phyloP scores from a whole-genome alignment of 2,329 filamentous ascomycete species.

The Talaromyces amestolkiae region DNA sequence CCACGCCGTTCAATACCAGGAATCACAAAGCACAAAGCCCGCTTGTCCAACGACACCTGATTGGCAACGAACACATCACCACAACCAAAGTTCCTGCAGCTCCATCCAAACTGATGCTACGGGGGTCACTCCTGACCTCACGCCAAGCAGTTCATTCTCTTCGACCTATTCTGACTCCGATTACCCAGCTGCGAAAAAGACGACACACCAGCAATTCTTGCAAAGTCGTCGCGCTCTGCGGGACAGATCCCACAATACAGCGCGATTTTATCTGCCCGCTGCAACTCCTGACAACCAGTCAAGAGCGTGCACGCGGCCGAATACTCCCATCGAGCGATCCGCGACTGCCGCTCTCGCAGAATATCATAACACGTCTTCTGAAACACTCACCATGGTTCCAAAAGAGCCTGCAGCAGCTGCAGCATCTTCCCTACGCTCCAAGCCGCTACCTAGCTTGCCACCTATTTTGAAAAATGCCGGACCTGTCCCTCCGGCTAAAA shows the following conservation, averaged over 20 bases:
- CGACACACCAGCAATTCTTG: slow-evolving; percentile 30
- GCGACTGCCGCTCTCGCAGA: slow-evolving; percentile 24
- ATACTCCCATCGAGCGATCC: slow-evolving; percentile 23
- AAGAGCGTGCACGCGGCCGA: slow-evolving; percentile 25
- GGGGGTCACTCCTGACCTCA: slow-evolving; percentile 33
- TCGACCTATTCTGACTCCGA: slow-evolving; percentile 34
- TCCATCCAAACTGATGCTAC: slow-evolving; percentile 32
- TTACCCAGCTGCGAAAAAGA: slow-evolving; percentile 30
- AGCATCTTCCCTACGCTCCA: slow-evolving; percentile 30
- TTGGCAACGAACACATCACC: slow-evolving; percentile 22
- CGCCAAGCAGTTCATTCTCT: slow-evolving; percentile 41
- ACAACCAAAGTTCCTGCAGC: slow-evolving; percentile 36
- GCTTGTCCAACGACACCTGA: slow-evolving; percentile 8
- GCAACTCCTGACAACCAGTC: slow-evolving; percentile 20
- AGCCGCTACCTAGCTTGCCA: slow-evolving; percentile 34
- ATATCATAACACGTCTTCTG: slow-evolving; percentile 27
- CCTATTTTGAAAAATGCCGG: slow-evolving; percentile 26
- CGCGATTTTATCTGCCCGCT: slow-evolving; percentile 28
- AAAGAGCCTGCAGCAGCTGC: slow-evolving; percentile 25
- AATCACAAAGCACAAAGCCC: background rate
- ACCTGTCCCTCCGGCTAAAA: slow-evolving; percentile 24
- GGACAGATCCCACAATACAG: slow-evolving; percentile 22
- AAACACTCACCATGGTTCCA: slow-evolving; percentile 33
- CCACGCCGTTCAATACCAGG: slow-evolving; percentile 2
- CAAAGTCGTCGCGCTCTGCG: slow-evolving; percentile 22